phyloP scores from a whole-genome alignment of 495 filamentous ascomycete species.

The Xylaria acuta region DNA sequence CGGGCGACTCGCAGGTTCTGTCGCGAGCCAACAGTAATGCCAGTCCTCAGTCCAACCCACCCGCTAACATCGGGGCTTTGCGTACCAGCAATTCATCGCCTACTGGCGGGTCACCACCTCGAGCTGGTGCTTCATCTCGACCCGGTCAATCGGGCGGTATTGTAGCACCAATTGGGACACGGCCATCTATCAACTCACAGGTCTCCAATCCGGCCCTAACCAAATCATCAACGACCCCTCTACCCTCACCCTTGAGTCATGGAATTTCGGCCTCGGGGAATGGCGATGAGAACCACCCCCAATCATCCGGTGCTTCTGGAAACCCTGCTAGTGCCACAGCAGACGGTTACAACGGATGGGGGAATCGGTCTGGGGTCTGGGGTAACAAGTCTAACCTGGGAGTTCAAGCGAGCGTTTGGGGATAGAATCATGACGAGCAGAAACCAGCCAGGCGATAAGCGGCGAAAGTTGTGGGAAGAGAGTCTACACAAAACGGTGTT shows the following conservation, averaged over 20 bases:
- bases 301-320: slow-evolving; percentile 43
- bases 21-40: slow-evolving; percentile 89
- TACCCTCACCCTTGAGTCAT: slow-evolving; percentile 87
- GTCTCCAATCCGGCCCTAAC: slow-evolving; percentile 72
- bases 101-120: slow-evolving; percentile 78
- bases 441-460: slow-evolving; percentile 1
- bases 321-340: slow-evolving; percentile 49
- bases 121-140: slow-evolving; percentile 62
- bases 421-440: slow-evolving; percentile 50
- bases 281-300: slow-evolving; percentile 39
- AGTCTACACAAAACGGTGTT: slow-evolving; percentile 36
- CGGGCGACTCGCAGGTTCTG: slow-evolving; percentile 63
- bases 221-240: slow-evolving; percentile 88
- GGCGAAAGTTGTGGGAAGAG: slow-evolving; percentile 22
- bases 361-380: slow-evolving; percentile 75
- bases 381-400: slow-evolving; percentile 72
- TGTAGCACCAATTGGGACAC: slow-evolving; percentile 93
- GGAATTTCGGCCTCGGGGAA: slow-evolving; percentile 64
- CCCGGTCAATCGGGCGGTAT: slow-evolving; percentile 57
- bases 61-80: slow-evolving; percentile 70
- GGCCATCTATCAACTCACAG: slow-evolving; percentile 62
- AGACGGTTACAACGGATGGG: slow-evolving; percentile 68
- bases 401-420: slow-evolving; percentile 80
- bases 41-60: slow-evolving; percentile 71
- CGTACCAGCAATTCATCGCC: slow-evolving; percentile 91